A percentile compares a stretch with the other conserved stretches of the same genome.
Evolutionary conservation across 129 eudicot species (phyloP).

Genomic region (Arctium minus): DNA sequence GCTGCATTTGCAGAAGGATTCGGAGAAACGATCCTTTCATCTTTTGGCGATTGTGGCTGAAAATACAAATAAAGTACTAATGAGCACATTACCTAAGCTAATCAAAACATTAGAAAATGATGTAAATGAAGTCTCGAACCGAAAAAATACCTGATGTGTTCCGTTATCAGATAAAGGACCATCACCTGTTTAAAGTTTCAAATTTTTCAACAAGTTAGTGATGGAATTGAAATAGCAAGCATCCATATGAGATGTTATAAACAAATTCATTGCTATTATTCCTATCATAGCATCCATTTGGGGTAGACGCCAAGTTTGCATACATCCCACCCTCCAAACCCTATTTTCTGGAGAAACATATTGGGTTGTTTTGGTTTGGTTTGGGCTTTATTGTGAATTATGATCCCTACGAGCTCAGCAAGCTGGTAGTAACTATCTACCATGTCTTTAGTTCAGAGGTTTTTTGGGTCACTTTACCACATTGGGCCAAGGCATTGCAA

Average conservation of each 20-base stretch:
- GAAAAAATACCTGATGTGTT: slow-evolving; percentile 40
- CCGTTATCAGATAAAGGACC: slow-evolving; percentile 35
- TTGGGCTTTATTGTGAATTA: no score
- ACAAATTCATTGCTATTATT: background rate
- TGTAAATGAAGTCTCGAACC: background rate
- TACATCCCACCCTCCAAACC: no score
- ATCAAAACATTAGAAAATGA: slow-evolving; percentile 8
- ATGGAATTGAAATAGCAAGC: background rate
- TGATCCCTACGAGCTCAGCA: no score
- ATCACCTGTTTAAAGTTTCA: slow-evolving; percentile 38
- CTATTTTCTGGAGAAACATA: no score
- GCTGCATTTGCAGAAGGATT: slow-evolving; percentile 54
- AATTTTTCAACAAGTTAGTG: background rate
- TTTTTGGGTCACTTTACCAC: no score
- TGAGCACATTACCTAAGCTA: slow-evolving; percentile 20
- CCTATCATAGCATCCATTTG: background rate
- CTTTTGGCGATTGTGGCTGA: slow-evolving; percentile 62
- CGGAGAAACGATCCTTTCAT: slow-evolving; percentile 55
- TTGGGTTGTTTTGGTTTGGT: no score
- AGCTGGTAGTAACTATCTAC: no score
- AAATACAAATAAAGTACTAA: slow-evolving; percentile 10
- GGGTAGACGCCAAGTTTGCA: no score
- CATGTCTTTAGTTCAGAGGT: no score
- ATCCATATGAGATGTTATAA: background rate
- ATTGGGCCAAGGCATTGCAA: no score